Percentiles rank a stretch among this genome's conserved stretches.
phyloP scores from a whole-genome alignment of 2,329 filamentous ascomycete genomes.

The Apiospora sp. region DNA sequence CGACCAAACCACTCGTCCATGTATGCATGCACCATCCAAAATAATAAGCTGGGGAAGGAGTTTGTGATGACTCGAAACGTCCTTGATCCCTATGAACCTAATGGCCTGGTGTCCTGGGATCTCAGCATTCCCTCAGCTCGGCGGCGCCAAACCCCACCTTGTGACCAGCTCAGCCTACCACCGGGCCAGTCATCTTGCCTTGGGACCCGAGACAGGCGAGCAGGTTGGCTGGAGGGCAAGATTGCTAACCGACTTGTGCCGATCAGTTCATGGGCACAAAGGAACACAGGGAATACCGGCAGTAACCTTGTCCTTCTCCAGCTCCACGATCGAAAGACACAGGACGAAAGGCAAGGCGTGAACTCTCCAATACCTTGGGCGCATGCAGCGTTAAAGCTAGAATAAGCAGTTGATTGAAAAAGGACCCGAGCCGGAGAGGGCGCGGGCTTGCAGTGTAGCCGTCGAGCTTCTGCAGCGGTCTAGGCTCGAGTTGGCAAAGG shows the following conservation, averaged over 20 bases:
- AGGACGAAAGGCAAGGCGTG: not conserved
- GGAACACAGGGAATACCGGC: not conserved
- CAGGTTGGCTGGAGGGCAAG: not conserved
- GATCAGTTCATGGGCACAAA: not conserved
- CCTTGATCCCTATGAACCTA: not conserved
- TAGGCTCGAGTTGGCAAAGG: conserved; percentile 1
- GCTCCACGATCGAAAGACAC: not conserved
- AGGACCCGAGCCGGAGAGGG: not conserved
- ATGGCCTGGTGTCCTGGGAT: not conserved
- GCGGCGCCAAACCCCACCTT: conserved; percentile 10
- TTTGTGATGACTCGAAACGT: not conserved
- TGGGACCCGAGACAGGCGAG: not conserved
- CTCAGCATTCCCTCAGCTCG: not conserved
- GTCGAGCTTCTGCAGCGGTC: not conserved
- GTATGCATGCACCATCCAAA: not conserved
- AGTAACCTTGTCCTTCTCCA: not conserved
- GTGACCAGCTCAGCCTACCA: conserved; percentile 5
- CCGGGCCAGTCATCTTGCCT: not conserved
- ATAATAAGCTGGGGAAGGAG: not conserved
- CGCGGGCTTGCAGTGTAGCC: not conserved
- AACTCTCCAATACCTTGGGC: conserved; percentile 5
- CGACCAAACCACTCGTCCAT: not conserved
- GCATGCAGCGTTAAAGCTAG: conserved; percentile 17
- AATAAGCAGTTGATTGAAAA: not conserved
- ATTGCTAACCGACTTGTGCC: not conserved